phyloP scores from a whole-genome alignment of 2,329 filamentous ascomycete species.

The Fusarium sp. region DNA sequence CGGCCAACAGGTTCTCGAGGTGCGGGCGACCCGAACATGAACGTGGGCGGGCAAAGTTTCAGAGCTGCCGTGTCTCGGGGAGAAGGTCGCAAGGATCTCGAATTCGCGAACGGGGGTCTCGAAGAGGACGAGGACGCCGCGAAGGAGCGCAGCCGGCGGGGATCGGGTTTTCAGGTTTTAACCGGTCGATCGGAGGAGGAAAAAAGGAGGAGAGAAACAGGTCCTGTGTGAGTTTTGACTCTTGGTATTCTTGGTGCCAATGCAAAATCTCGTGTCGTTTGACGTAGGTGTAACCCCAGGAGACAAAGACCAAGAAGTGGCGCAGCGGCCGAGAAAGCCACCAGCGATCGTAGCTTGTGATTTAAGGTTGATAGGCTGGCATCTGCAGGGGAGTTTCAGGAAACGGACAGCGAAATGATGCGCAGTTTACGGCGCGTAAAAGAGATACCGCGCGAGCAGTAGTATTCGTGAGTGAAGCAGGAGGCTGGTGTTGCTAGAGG shows the following conservation, averaged over 20 bases:
- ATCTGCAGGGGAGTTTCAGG: constrained; percentile 31
- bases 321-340: constrained; percentile 28
- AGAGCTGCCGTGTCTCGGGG: constrained; percentile 24
- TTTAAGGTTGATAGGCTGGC: constrained; percentile 36
- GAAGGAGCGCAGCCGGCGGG: neutral
- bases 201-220: neutral
- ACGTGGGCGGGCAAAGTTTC: constrained; percentile 22
- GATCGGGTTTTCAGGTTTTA: neutral
- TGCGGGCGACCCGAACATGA: constrained; percentile 13
- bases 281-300: constrained; percentile 32
- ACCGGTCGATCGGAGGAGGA: neutral
- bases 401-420: neutral
- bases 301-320: constrained; percentile 25
- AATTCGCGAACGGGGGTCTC: constrained; percentile 10
- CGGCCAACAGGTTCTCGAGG: neutral
- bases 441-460: neutral
- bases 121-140: constrained; percentile 10
- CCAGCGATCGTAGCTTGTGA: constrained; percentile 28
- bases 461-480: neutral
- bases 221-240: constrained; percentile 14
- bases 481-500: constrained; percentile 19
- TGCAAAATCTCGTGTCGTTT: constrained; percentile 37
- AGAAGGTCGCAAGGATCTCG: constrained; percentile 18
- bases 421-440: neutral
- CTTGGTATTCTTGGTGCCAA: constrained; percentile 36